Evolutionary conservation across 805 yeast species (phyloP).

Genomic region (Metschnikowia corniflorae): DNA sequence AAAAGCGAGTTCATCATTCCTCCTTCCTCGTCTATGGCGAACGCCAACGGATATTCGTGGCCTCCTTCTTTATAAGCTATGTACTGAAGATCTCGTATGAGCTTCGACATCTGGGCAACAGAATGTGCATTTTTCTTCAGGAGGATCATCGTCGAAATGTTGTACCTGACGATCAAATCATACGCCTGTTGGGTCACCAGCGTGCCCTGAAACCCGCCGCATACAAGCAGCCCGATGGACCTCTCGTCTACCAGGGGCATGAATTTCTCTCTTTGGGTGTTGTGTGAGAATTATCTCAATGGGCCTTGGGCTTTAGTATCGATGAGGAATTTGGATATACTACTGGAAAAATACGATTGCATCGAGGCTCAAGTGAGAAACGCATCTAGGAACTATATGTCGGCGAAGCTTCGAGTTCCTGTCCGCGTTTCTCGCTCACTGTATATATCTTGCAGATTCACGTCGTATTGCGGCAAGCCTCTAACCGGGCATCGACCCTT

Average conservation of each 20-base stretch:
- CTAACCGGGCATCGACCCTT: too few species aligned
- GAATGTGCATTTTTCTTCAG: slow-evolving; percentile 49
- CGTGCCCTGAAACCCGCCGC: slow-evolving; percentile 60
- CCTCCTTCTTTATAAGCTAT: slow-evolving; percentile 48
- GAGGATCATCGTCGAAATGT: slow-evolving; percentile 50
- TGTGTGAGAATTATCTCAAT: too few species aligned
- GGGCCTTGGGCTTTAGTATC: too few species aligned
- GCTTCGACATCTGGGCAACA: slow-evolving; percentile 45
- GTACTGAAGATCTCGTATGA: slow-evolving; percentile 51
- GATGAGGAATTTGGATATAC: too few species aligned
- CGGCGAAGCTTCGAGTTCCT: slow-evolving; percentile 9
- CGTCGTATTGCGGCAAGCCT: neutral
- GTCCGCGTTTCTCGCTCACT: slow-evolving; percentile 4
- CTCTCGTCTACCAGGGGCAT: slow-evolving; percentile 6
- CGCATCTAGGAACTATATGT: slow-evolving; percentile 3
- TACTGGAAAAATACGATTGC: too few species aligned
- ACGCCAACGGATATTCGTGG: slow-evolving; percentile 50
- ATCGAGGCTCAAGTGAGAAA: too few species aligned
- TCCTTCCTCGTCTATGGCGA: slow-evolving; percentile 61
- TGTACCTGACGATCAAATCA: slow-evolving; percentile 48
- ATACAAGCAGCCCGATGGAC: slow-evolving; percentile 47
- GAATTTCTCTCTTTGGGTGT: too few species aligned
- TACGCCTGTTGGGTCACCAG: slow-evolving; percentile 51
- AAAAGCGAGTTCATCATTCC: slow-evolving; percentile 59
- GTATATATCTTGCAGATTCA: neutral